These are phyloP conservation scores for Vigna reflexopilosa DNA, from an alignment of 306 rosid species.

Conservation along the genomic window DNA sequence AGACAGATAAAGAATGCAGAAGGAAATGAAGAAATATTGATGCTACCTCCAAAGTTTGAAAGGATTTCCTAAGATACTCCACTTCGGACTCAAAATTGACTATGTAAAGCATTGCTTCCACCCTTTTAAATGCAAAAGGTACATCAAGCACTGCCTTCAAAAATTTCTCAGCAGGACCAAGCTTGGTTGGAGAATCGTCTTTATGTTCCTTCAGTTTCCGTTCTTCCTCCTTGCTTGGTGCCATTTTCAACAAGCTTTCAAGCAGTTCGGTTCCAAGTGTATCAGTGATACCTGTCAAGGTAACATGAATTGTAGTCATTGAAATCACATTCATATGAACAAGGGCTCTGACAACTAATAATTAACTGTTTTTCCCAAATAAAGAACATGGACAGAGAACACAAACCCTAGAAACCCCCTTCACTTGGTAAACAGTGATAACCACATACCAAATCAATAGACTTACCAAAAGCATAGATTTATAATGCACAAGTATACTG, in stretches of 20 bases:
- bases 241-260: constrained; percentile 95
- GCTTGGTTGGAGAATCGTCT: constrained; percentile 83
- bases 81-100: constrained; percentile 91
- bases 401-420: not conserved
- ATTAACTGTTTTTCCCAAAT: not conserved
- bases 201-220: constrained; percentile 80
- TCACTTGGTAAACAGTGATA: not conserved
- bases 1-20: not conserved
- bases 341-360: not conserved
- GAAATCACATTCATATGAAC: constrained; percentile 1
- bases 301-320: not conserved
- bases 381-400: not conserved
- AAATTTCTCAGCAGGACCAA: constrained; percentile 93
- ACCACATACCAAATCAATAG: not conserved
- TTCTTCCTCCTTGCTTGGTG: constrained; percentile 97
- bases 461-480: not conserved
- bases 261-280: constrained; percentile 88
- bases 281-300: constrained; percentile 76
- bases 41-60: constrained; percentile 81
- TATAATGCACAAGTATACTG: not conserved
- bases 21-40: not conserved
- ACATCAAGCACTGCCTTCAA: constrained; percentile 90
- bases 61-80: constrained; percentile 81
- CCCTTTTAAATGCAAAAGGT: constrained; percentile 92
- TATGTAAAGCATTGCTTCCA: constrained; percentile 92